Evolutionary conservation across 768 basidiomycete species (phyloP), one percentile per base, ranked within the genome.

Genomic region (Russula lepida): DNA sequence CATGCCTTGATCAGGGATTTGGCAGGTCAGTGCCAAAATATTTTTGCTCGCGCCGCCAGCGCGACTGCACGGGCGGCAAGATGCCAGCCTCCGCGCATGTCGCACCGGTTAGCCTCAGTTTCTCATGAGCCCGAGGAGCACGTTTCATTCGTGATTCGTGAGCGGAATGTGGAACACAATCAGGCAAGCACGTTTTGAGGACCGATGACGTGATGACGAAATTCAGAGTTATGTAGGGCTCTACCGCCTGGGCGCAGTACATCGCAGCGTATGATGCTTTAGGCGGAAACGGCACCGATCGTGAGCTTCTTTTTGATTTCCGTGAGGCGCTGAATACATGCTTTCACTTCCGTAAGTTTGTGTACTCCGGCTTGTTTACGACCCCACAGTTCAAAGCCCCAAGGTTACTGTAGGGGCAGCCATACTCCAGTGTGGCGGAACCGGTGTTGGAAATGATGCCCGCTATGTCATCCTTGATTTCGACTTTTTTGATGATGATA

Each of bases 401-500:
- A 61, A 71, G 73, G 68, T 72, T 76, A 53, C 60, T 64, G 74
- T 84, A 68, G 67, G 66, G 58, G 71, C 75, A 53, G 79, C 74
- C 65, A 69, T 85, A 71, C 74, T 86, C 48, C 80, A 84, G 70
- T 83, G 82, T 69, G 59, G 73, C 69, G 70, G 77, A 75, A 64
- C 65, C 54, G 71, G 69, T 65, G 70, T 75, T 71, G 75, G 72
- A 62, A 74, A 65, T 48, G 66, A 67, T 65, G 68, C 60, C 57
- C 74, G 76, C 66, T 71, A 84, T 68, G 78, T 84, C 61, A 66
- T 89, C 48, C 70, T 89, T 69, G 85, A 85, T 67, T 79, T 75
- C 46, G 85, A 89, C 58, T 91, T 91, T 74, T 89, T 92, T 71
- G 89, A 92, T 75, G 85, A 89, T 66, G 81, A 84, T 70, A 75